Percentiles rank a stretch among this genome's conserved stretches.
Conservation (phyloP, 441 rosid genomes). For the Mallotus repandus region DNA sequence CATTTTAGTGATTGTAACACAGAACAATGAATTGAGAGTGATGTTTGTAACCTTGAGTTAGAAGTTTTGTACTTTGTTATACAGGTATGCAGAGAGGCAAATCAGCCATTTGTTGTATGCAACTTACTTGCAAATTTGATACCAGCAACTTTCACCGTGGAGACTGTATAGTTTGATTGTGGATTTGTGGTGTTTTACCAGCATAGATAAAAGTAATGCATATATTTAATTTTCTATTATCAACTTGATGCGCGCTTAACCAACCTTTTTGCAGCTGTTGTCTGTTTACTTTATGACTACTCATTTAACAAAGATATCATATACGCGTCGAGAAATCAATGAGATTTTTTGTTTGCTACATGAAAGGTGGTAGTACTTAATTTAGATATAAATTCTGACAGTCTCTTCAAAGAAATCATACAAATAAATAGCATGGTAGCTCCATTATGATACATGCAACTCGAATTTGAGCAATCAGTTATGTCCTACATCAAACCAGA, state of each 20-base stretch:
- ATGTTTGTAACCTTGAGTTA: slow-evolving; percentile 5
- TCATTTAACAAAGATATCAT: neutral
- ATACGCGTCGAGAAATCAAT: no score
- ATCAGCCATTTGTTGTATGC: slow-evolving; percentile 16
- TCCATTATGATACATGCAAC: slow-evolving; percentile 19
- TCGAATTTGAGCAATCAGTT: slow-evolving; percentile 19
- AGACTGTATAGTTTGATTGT: slow-evolving; percentile 23
- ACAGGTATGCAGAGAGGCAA: neutral
- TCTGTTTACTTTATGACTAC: neutral
- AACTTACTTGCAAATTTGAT: neutral
- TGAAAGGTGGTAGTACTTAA: neutral
- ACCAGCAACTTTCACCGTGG: slow-evolving; percentile 15
- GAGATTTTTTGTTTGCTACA: neutral
- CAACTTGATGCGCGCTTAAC: neutral
- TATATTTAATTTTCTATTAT: neutral
- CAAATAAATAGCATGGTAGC: neutral
- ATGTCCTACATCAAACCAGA: slow-evolving; percentile 84
- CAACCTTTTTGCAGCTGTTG: neutral
- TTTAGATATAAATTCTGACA: no score
- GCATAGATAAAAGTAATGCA: neutral
- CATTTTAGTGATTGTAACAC: slow-evolving; percentile 11
- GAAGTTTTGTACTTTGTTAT: neutral
- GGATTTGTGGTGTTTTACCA: neutral
- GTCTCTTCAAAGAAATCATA: neutral
- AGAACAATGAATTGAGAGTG: slow-evolving; percentile 1